These are phyloP conservation scores for Phytophthora parvispora DNA, from an alignment of 352 stramenopile genomes.

Conservation along the genomic window DNA sequence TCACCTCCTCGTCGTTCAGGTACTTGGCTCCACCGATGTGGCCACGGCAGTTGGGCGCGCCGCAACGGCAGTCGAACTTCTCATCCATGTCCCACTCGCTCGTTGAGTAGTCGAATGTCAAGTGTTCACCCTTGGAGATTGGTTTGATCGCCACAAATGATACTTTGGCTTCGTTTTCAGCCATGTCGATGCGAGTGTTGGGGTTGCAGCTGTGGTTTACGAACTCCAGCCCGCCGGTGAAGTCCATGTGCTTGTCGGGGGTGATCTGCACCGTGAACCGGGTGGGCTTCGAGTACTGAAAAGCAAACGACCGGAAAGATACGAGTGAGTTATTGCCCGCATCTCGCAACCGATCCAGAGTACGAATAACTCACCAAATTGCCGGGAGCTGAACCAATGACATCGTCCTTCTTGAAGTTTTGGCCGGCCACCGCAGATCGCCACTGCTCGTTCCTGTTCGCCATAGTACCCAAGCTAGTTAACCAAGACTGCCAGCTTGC, in stretches of 20 bases:
- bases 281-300: slow-evolving; percentile 67
- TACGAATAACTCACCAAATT: slow-evolving; percentile 58
- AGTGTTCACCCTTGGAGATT: slow-evolving; percentile 78
- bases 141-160: slow-evolving; percentile 82
- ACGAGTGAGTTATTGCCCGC: slow-evolving; percentile 3
- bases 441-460: slow-evolving; percentile 69
- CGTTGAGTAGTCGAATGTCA: slow-evolving; percentile 92
- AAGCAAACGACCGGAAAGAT: slow-evolving; percentile 17
- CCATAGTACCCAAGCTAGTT: not conserved
- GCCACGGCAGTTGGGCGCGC: slow-evolving; percentile 62
- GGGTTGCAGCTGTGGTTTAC: slow-evolving; percentile 91
- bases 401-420: slow-evolving; percentile 66
- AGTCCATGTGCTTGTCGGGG: slow-evolving; percentile 84
- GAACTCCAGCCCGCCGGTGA: slow-evolving; percentile 86
- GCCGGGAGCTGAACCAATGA: slow-evolving; percentile 79
- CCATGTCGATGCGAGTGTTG: slow-evolving; percentile 86
- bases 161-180: slow-evolving; percentile 75
- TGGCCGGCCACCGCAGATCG: slow-evolving; percentile 75
- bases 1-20: slow-evolving; percentile 66
- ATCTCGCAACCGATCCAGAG: not conserved
- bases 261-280: slow-evolving; percentile 89
- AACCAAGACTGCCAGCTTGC: no score
- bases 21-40: slow-evolving; percentile 89
- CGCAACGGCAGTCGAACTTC: slow-evolving; percentile 90
- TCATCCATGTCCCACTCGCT: slow-evolving; percentile 95